These are phyloP conservation scores for Drechslerella coelobrocha DNA, from an alignment of 2,329 filamentous ascomycete species.

Conservation along the genomic window DNA sequence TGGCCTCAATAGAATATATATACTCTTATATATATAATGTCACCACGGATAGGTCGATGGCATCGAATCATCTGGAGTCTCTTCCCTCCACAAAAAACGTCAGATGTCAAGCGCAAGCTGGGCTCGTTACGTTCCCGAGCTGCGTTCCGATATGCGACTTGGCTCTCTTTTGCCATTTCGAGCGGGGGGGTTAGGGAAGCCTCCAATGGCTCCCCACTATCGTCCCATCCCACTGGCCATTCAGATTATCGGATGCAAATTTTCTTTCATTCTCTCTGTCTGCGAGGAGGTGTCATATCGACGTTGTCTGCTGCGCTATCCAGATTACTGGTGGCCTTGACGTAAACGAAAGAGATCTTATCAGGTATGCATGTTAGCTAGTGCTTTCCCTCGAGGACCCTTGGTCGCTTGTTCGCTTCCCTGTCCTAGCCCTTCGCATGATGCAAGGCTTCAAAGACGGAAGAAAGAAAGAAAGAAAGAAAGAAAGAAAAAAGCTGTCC, in stretches of 20 bases:
- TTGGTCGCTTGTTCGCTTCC: conserved; percentile 27
- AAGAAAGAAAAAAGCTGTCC: not conserved
- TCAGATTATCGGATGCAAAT: not conserved
- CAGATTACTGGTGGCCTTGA: too few species aligned
- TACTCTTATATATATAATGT: conserved; percentile 13
- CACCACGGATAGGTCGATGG: conserved; percentile 40
- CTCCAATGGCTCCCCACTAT: conserved; percentile 3
- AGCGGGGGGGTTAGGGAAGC: not conserved
- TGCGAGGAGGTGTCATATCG: not conserved
- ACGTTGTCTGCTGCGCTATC: too few species aligned
- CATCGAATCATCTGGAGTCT: conserved; percentile 17
- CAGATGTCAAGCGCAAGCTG: too few species aligned
- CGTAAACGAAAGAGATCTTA: too few species aligned
- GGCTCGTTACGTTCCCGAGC: conserved; percentile 19
- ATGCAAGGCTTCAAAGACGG: conserved; percentile 29
- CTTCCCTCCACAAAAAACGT: too few species aligned
- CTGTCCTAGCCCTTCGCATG: conserved; percentile 1
- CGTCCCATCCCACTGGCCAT: too few species aligned
- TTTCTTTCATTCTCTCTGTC: not conserved
- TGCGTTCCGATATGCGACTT: conserved; percentile 48
- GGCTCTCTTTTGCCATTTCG: conserved; percentile 19
- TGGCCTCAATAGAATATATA: too few species aligned
- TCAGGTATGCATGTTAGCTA: not conserved
- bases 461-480: conserved; percentile 31
- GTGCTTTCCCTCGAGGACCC: conserved; percentile 27